These are phyloP conservation scores for Starmerella tilneyi DNA, from an alignment of 805 yeast species.

Conservation along the genomic window DNA sequence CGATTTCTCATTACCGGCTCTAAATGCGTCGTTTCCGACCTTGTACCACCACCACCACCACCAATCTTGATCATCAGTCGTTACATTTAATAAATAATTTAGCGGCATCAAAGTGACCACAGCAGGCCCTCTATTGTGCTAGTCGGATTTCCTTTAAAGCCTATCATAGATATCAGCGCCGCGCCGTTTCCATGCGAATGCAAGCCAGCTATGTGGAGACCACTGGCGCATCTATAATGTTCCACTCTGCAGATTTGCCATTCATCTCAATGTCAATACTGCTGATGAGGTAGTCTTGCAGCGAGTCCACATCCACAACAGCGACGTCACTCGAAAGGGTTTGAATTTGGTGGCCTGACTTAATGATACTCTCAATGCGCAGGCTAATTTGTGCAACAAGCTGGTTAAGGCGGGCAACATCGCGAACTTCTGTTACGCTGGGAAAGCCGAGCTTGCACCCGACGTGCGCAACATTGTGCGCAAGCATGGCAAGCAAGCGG, in stretches of 20 bases:
- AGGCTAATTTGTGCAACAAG: slow-evolving; percentile 29
- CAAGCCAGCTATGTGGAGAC: neutral
- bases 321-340: slow-evolving; percentile 19
- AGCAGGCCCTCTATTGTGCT: no score
- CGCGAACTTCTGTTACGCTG: slow-evolving; percentile 16
- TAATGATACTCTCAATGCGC: slow-evolving; percentile 22
- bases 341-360: slow-evolving; percentile 22
- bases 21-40: slow-evolving; percentile 19
- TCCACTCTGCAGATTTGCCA: slow-evolving; percentile 32
- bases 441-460: slow-evolving; percentile 27
- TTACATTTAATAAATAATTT: neutral
- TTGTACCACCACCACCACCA: slow-evolving; percentile 11
- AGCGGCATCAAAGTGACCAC: neutral
- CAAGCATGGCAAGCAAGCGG: slow-evolving; percentile 30
- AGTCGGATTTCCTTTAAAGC: no score
- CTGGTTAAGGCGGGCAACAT: slow-evolving; percentile 25
- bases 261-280: slow-evolving; percentile 28
- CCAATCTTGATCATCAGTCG: neutral
- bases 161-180: no score
- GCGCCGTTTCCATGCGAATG: no score
- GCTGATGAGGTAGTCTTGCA: slow-evolving; percentile 26
- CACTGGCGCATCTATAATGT: slow-evolving; percentile 27
- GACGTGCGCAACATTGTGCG: slow-evolving; percentile 26
- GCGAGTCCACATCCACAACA: slow-evolving; percentile 21
- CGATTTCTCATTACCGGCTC: slow-evolving; percentile 15